These are phyloP conservation scores for Pseudozyma tsukubaensis DNA, from an alignment of 1,284 basidiomycete species.

Conservation along the genomic window DNA sequence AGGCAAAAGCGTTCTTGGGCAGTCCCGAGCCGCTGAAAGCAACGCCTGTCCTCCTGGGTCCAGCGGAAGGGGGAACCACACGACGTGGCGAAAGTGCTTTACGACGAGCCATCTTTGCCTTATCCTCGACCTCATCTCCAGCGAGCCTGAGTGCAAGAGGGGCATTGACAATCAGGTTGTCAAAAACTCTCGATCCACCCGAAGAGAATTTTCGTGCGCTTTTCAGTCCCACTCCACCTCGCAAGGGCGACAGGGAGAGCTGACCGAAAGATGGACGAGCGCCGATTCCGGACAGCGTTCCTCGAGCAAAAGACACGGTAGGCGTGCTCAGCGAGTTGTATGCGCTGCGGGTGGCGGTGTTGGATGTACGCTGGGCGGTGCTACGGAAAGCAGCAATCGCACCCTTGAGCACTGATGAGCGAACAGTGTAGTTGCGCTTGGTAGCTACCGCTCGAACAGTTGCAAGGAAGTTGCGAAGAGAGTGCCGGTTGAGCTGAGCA, in stretches of 20 bases:
- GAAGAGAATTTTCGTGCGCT: conserved; percentile 33
- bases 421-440: conserved; percentile 1
- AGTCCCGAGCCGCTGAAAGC: conserved; percentile 15
- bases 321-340: conserved; percentile 14
- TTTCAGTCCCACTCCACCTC: conserved; percentile 36
- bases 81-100: not conserved
- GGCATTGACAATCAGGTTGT: conserved; percentile 45
- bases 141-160: conserved; percentile 44
- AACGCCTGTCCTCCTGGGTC: conserved; percentile 12
- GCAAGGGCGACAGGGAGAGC: conserved; percentile 22
- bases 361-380: conserved; percentile 1
- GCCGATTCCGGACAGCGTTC: conserved; percentile 23
- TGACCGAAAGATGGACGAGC: conserved; percentile 16
- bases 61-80: not conserved
- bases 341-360: not conserved
- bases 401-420: conserved; percentile 21
- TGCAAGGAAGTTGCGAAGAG: not conserved
- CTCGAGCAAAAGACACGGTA: conserved; percentile 20
- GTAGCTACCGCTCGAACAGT: not conserved
- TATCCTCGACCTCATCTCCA: conserved; percentile 35
- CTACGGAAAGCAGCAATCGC: conserved; percentile 13
- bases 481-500: not conserved
- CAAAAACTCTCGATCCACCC: conserved; percentile 39
- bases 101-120: conserved; percentile 18
- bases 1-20: conserved; percentile 7